A percentile compares a stretch with the other conserved stretches of the same genome.
These are phyloP conservation scores for Actinomortierella wolfii DNA, from an alignment of 371 early-diverging fungal genomes.

Conservation along the genomic window DNA sequence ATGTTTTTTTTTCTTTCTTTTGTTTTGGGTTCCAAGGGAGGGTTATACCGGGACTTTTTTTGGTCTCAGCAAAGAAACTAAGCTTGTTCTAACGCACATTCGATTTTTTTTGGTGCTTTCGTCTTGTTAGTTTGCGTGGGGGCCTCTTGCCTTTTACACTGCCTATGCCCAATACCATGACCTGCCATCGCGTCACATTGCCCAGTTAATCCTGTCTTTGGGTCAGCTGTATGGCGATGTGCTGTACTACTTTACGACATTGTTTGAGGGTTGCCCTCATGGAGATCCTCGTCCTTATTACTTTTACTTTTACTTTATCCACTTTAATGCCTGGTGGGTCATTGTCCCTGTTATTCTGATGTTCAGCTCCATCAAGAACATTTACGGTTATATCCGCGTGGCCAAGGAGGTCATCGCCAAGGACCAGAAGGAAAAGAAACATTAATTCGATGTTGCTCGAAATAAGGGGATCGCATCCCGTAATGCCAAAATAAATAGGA, in stretches of 20 bases:
- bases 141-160: slow-evolving; percentile 69
- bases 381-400: too few species aligned
- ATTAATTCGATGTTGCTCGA: slow-evolving; percentile 4
- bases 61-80: background rate
- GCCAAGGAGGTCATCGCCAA: background rate
- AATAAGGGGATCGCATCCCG: background rate
- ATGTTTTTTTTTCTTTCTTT: background rate
- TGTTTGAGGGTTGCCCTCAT: slow-evolving; percentile 63
- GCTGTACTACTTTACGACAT: slow-evolving; percentile 70
- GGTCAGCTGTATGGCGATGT: slow-evolving; percentile 78
- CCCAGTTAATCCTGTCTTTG: slow-evolving; percentile 68
- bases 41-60: slow-evolving; percentile 3
- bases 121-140: slow-evolving; percentile 62
- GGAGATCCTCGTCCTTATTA: slow-evolving; percentile 68
- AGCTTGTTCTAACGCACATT: background rate
- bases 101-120: background rate
- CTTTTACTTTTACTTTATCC: slow-evolving; percentile 77
- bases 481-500: background rate
- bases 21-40: background rate
- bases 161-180: slow-evolving; percentile 65
- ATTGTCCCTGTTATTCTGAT: slow-evolving; percentile 59
- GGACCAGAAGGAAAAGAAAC: background rate
- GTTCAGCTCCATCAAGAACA: slow-evolving; percentile 3
- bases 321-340: slow-evolving; percentile 73
- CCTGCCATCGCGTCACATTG: slow-evolving; percentile 66